Evolutionary conservation across 129 eudicot species (phyloP).

Genomic region (Ambrosia trifida): DNA sequence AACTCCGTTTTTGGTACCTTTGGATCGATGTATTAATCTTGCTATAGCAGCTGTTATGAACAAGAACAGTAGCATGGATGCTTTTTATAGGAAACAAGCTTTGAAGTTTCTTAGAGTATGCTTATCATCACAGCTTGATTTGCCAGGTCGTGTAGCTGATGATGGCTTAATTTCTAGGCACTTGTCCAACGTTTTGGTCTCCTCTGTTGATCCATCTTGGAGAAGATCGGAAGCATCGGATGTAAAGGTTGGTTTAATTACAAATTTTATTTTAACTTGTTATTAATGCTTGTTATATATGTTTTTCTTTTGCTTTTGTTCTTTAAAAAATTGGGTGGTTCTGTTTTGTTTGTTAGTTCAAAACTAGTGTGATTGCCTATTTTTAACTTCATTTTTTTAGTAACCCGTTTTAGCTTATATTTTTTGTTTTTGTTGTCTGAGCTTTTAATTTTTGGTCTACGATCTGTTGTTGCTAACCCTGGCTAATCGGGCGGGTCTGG

Average conservation of each 20-base stretch:
- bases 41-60: conserved; percentile 93
- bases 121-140: conserved; percentile 87
- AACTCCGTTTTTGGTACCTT: conserved; percentile 97
- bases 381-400: no score
- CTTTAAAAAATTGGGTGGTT: neutral
- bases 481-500: no score
- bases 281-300: neutral
- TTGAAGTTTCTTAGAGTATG: conserved; percentile 88
- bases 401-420: no score
- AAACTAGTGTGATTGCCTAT: neutral
- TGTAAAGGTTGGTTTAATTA: conserved; percentile 59
- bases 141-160: conserved; percentile 75
- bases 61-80: conserved; percentile 65
- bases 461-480: no score
- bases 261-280: neutral
- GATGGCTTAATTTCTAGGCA: conserved; percentile 59
- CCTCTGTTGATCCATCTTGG: conserved; percentile 79
- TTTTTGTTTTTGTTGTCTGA: no score
- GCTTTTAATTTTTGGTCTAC: no score
- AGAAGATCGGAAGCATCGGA: conserved; percentile 81
- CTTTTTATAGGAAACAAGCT: conserved; percentile 90
- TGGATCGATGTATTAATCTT: conserved; percentile 95
- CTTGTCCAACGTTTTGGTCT: conserved; percentile 60
- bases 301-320: conserved; percentile 6
- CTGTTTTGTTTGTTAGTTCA: no score